These are phyloP conservation scores for Byssothecium circinans DNA, from an alignment of 2,329 filamentous ascomycete species.

Conservation along the genomic window DNA sequence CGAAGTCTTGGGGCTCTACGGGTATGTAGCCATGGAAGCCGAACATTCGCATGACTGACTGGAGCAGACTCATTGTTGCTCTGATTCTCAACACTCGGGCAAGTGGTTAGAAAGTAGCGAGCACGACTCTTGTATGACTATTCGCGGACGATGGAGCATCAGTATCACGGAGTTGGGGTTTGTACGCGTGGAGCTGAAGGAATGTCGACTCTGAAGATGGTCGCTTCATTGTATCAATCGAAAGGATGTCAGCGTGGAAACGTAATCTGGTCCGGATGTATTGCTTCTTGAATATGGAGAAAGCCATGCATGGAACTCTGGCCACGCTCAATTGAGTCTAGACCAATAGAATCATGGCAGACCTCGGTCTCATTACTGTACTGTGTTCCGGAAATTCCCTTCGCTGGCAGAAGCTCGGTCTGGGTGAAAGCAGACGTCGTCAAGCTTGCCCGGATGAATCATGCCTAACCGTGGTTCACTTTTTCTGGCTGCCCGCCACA, in stretches of 20 bases:
- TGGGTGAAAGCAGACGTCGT: no score
- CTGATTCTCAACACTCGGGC: conserved; percentile 90
- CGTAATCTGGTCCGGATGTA: background rate
- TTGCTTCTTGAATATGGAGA: background rate
- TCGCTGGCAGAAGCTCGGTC: background rate
- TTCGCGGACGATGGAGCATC: conserved; percentile 15
- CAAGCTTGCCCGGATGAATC: no score
- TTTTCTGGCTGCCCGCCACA: no score
- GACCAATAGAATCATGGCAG: background rate
- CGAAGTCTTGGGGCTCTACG: conserved; percentile 94
- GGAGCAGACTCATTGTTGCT: conserved; percentile 78
- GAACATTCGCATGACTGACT: conserved; percentile 14
- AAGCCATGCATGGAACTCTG: background rate
- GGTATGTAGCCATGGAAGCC: conserved; percentile 58
- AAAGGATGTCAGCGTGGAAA: background rate
- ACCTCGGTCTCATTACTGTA: no score
- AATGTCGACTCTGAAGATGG: background rate
- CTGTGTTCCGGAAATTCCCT: background rate
- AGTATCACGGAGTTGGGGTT: conserved; percentile 26
- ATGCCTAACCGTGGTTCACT: no score
- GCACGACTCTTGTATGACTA: conserved; percentile 32
- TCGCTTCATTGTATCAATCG: background rate
- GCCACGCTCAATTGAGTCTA: no score
- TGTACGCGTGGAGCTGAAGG: conserved; percentile 1
- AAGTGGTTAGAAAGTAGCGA: conserved; percentile 52